Base-by-base conservation (phyloP, 306 rosid species). In the Acmispon strigosus region DNA sequence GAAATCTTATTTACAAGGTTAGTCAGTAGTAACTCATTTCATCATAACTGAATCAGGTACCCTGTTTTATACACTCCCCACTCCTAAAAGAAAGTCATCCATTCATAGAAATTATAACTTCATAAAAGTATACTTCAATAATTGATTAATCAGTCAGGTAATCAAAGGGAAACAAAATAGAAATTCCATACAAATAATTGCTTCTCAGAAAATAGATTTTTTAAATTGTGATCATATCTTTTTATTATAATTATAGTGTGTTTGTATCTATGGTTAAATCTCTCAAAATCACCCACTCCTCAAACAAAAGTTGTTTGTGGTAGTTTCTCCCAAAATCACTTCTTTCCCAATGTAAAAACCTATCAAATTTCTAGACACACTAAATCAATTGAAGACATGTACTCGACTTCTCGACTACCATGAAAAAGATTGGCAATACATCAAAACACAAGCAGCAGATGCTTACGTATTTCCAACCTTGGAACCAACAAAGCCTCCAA, bases 401-500 rank as follows among this genome's bases (percentile, higher is more conserved):
- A 18, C 8, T 52, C 15, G 16, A 22, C 34, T 73, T 66, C 18
- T 66, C 66, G 51, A 36, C 27, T 43, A 50, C 10, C 37, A 22
- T 22, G 24, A 15, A 27, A 27, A 14, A 55, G 29, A 24, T 11
- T 24, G 24, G 58, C 41, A 32, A 43, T 11, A 9, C 59, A 47
- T 47, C 37, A 32, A 19, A 67, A 72, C 39, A 55, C 6, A 32
- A 43, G 66, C 43, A 19, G 20, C 14, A 44, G 61, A 60, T 29
- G 86, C 97, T 87, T 86, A 94, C 95, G 84, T 89, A 77, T 84
- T 90, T 78, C 99, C 99, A 27, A 89, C 95, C 86, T 48, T 76
- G 32, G 92, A 76, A 70, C 97, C 96, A 72, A 91, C 50, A 77
- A 89, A 94, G 66, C 97, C 99, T 71, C 96, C 95, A 79, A 91